Percentiles rank a stretch among this genome's conserved stretches.
Evolutionary conservation across 2,329 filamentous ascomycete species (phyloP).

Genomic region (Aspergillus carbonarius): DNA sequence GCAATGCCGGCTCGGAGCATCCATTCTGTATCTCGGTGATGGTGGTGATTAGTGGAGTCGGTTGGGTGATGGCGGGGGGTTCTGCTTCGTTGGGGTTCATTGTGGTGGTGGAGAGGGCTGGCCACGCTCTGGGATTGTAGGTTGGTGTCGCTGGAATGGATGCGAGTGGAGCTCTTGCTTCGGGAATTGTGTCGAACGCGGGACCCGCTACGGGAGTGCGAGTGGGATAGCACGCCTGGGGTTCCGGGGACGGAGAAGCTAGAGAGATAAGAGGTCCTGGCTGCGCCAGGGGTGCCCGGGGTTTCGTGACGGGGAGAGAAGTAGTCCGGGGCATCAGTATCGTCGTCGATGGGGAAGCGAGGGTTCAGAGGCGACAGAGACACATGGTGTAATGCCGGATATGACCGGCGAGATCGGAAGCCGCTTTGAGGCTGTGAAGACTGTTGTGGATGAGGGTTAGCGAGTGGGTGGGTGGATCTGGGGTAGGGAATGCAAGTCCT

Average conservation of each 20-base stretch:
- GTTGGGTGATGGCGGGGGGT: constrained; percentile 5
- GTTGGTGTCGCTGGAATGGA: constrained; percentile 38
- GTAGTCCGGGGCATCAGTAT: constrained; percentile 32
- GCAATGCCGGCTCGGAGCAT: constrained; percentile 58
- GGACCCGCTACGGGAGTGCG: constrained; percentile 42
- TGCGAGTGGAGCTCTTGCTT: constrained; percentile 36
- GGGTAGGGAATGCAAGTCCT: background rate
- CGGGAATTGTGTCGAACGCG: constrained; percentile 33
- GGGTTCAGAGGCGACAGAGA: constrained; percentile 61
- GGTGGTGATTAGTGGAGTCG: constrained; percentile 10
- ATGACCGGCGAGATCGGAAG: constrained; percentile 53
- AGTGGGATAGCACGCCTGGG: constrained; percentile 44
- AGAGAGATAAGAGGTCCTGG: constrained; percentile 40
- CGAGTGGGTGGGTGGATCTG: background rate
- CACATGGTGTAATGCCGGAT: constrained; percentile 59
- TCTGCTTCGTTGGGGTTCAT: background rate
- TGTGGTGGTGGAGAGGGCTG: constrained; percentile 27
- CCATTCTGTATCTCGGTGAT: constrained; percentile 54
- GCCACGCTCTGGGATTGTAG: constrained; percentile 28
- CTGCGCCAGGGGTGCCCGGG: constrained; percentile 28
- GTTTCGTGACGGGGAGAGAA: constrained; percentile 25
- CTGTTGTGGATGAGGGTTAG: constrained; percentile 3
- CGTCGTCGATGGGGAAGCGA: constrained; percentile 49
- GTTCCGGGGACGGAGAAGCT: constrained; percentile 44
- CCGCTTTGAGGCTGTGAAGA: constrained; percentile 21